Evolutionary conservation across 805 yeast species (phyloP).

Genomic region (Candida awuae): DNA sequence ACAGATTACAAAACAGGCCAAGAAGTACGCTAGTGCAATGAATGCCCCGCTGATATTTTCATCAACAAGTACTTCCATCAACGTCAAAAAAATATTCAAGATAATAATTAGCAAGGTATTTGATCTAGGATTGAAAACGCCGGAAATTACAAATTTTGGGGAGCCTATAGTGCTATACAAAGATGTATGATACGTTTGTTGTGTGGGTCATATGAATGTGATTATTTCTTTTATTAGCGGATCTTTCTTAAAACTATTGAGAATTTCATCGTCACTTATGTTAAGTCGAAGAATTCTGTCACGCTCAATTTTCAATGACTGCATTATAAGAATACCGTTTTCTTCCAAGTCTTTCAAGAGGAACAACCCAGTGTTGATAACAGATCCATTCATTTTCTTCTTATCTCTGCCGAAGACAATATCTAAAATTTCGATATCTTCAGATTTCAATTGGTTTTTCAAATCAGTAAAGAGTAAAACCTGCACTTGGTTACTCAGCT

Average conservation of each 20-base stretch:
- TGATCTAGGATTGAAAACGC: conserved; percentile 72
- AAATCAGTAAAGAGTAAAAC: conserved; percentile 25
- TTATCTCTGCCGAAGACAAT: conserved; percentile 20
- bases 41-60: conserved; percentile 76
- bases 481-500: conserved; percentile 40
- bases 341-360: conserved; percentile 66
- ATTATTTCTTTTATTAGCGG: conserved; percentile 31
- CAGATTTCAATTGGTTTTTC: conserved; percentile 18
- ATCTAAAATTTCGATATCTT: conserved; percentile 19
- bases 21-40: conserved; percentile 84
- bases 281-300: conserved; percentile 54
- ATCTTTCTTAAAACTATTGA: conserved; percentile 53
- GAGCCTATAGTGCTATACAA: conserved; percentile 79
- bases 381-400: conserved; percentile 26
- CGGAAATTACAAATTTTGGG: conserved; percentile 79
- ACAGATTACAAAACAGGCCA: conserved; percentile 75
- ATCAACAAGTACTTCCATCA: conserved; percentile 86
- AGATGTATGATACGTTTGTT: conserved; percentile 14
- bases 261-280: conserved; percentile 63
- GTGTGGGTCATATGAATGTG: conserved; percentile 1
- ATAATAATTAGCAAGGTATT: conserved; percentile 85
- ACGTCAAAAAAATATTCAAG: conserved; percentile 89
- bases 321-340: conserved; percentile 67
- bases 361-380: conserved; percentile 53
- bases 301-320: conserved; percentile 61